Base-by-base conservation (phyloP, 257 asterid genomes). In the Solanum appendiculatum region DNA sequence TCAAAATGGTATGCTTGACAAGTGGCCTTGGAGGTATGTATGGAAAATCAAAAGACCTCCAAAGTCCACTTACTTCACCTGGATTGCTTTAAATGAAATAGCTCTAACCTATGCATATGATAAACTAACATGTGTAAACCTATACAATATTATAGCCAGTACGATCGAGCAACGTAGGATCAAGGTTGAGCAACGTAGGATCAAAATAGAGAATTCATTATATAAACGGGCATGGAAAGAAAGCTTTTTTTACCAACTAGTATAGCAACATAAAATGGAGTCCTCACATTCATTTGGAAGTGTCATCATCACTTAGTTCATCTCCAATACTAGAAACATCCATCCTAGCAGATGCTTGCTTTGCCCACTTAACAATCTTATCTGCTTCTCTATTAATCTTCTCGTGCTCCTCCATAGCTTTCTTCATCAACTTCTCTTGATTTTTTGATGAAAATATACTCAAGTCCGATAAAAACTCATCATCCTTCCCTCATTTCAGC, bases 361-460 rank as follows among this genome's bases (percentile, higher is more conserved):
- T 94, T 88, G 98, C 97, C 98, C 97, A 93, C 90, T 91, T 93
- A 82, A 94, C 97, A 91, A 94, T 96, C 78, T 95, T 95, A 85
- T 94, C 96, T 83, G 98, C 98, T 86, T 96, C 98, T 85, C 92
- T 92, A 56, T 91, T 92, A 23, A 95, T 90, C 93, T 87, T 92
- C 86, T 93, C 98, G 91, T 95, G 98, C 58, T 93, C 98, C 91
- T 88, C 90, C 93, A 93, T 88, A 37, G 95, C 98, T 87, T 93
- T 92, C 88, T 91, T 94, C 84, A 89, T 89, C 94, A 94, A 46
- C 91, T 88, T 93, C 34, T 77, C 90, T 89, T 90, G 93, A 46
- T 86, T 87, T 81, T 85, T 91, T 46, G 84, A 82, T 4, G 98
- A 94, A 58, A 92, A 89, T 20, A 64, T 87, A 75, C 91, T 93